Conservation (phyloP, 2,329 filamentous ascomycete species). For the Talaromyces sp. region DNA sequence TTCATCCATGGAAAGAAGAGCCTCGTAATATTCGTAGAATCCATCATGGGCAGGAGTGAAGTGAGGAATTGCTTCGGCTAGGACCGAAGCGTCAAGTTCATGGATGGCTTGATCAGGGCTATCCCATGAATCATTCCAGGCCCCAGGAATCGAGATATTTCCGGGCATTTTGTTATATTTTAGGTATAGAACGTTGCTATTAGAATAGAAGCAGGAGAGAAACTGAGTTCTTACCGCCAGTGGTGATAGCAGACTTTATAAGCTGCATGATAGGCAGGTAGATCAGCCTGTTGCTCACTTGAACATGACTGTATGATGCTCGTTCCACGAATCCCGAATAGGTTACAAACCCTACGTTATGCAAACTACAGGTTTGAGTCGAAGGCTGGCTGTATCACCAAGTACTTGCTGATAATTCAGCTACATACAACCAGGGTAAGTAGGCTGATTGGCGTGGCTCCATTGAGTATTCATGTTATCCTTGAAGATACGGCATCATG, state of each 20-base stretch:
- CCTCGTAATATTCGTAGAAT: background rate
- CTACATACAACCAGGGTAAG: background rate
- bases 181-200: background rate
- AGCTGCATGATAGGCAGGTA: background rate
- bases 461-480: background rate
- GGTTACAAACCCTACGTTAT: background rate
- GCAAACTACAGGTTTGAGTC: background rate
- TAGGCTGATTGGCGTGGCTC: background rate
- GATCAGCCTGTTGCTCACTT: background rate
- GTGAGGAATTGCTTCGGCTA: background rate
- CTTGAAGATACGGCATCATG: background rate
- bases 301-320: background rate
- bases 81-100: background rate
- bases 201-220: background rate
- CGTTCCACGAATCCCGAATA: background rate
- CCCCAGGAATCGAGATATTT: background rate
- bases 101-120: background rate
- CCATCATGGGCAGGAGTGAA: background rate
- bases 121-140: background rate
- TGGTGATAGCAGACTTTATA: background rate
- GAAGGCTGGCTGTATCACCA: background rate
- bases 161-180: background rate
- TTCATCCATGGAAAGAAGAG: background rate
- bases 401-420: background rate
- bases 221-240: background rate